phyloP scores from a whole-genome alignment of 176 grass and related monocot genomes.

The Oropetium thomaeum region DNA sequence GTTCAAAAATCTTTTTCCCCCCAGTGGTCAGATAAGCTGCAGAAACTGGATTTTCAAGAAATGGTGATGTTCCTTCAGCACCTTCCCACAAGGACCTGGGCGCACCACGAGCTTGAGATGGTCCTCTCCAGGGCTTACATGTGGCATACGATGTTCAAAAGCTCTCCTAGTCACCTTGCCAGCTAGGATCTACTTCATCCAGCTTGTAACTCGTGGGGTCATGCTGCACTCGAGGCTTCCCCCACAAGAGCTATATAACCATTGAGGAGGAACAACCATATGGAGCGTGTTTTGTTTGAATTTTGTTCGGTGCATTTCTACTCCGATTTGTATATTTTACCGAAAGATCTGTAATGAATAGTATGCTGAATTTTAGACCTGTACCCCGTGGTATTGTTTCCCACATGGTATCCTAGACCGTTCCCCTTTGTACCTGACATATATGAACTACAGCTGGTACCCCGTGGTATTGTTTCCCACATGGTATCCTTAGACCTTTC shows the following conservation, averaged over 20 bases:
- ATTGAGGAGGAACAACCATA: neutral
- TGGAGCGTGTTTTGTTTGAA: neutral
- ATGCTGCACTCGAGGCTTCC: conserved; percentile 6
- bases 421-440: neutral
- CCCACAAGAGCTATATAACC: neutral
- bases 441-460: neutral
- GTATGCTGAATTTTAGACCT: neutral
- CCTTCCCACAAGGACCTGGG: conserved; percentile 87
- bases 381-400: neutral
- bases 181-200: conserved; percentile 28
- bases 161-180: conserved; percentile 72
- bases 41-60: conserved; percentile 95
- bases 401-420: too few species aligned
- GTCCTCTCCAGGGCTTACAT: conserved; percentile 89
- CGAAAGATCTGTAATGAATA: neutral
- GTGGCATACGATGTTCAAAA: conserved; percentile 96
- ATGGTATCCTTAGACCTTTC: too few species aligned
- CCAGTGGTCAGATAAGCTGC: conserved; percentile 94
- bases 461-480: too few species aligned
- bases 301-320: neutral
- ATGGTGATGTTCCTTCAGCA: conserved; percentile 99
- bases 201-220: neutral
- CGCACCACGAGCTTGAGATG: conserved; percentile 86
- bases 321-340: conserved; percentile 31
- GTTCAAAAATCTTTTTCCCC: neutral